Percentiles rank a stretch among this genome's conserved stretches.
These are phyloP conservation scores for Rhododendron kiyosumense DNA, from an alignment of 148 eudicot species.

Conservation along the genomic window DNA sequence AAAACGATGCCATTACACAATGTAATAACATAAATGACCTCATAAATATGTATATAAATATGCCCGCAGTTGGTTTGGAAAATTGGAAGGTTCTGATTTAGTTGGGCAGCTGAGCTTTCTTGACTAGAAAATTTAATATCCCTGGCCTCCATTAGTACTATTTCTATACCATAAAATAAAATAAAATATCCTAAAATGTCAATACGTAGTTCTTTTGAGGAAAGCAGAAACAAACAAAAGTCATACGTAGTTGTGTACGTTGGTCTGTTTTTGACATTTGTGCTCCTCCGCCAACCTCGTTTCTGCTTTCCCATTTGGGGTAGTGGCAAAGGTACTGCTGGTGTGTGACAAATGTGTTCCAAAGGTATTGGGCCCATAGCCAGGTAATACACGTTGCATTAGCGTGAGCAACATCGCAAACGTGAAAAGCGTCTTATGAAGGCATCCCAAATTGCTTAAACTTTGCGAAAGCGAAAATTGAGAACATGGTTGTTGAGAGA, in stretches of 20 bases:
- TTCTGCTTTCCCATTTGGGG: background rate
- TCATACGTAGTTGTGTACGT: background rate
- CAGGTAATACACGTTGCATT: background rate
- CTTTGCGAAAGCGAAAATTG: background rate
- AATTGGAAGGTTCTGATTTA: slow-evolving; percentile 10
- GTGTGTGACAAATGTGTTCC: no score
- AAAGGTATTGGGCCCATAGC: background rate
- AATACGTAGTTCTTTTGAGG: background rate
- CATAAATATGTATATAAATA: no score
- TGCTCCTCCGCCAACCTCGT: background rate
- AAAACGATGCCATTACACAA: no score
- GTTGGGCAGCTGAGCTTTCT: slow-evolving; percentile 19
- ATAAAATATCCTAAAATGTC: background rate
- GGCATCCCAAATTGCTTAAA: background rate
- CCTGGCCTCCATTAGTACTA: background rate
- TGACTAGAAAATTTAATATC: slow-evolving; percentile 8
- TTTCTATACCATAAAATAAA: background rate
- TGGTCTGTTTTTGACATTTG: background rate
- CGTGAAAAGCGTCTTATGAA: background rate
- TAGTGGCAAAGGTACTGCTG: no score
- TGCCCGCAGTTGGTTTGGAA: background rate
- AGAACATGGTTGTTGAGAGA: no score
- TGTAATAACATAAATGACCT: no score
- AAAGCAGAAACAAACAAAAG: background rate
- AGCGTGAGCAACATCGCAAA: background rate